Conservation (phyloP, 2,329 filamentous ascomycete species). For the Escovopsis weberi region DNA sequence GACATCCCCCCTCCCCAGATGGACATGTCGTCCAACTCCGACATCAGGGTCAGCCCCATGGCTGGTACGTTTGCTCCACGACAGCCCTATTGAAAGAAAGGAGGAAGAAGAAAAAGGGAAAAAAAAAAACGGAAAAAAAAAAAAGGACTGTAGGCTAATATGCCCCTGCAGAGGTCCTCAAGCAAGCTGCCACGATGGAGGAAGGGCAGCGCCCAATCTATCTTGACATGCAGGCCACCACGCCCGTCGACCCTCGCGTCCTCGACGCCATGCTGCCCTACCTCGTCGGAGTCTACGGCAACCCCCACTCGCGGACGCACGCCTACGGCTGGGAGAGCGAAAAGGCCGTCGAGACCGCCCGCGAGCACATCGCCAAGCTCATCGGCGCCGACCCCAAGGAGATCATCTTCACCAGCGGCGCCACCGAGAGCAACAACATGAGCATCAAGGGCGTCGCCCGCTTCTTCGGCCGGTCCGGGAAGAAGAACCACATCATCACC, state of each 20-base stretch:
- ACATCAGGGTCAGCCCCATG: constrained; percentile 56
- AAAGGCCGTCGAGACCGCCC: constrained; percentile 77
- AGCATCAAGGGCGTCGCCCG: constrained; percentile 95
- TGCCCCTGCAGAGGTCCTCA: constrained; percentile 50
- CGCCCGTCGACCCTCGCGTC: constrained; percentile 84
- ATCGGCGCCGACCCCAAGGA: constrained; percentile 95
- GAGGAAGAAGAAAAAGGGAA: background rate
- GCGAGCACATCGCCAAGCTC: constrained; percentile 67
- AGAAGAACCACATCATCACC: constrained; percentile 98
- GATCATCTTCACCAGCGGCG: constrained; percentile 96
- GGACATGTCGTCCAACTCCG: constrained; percentile 28
- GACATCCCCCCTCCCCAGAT: constrained; percentile 27
- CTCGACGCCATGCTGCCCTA: constrained; percentile 94
- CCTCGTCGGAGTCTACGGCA: constrained; percentile 86
- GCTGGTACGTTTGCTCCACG: constrained; percentile 30
- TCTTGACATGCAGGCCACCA: constrained; percentile 96
- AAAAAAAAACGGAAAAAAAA: background rate
- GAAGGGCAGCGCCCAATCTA: constrained; percentile 90
- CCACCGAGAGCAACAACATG: constrained; percentile 99
- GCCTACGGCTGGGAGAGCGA: constrained; percentile 99
- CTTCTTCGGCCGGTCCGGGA: constrained; percentile 83
- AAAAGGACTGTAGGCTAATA: constrained; percentile 4
- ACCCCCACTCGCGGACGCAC: constrained; percentile 93
- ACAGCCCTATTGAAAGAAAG: background rate
- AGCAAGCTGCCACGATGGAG: constrained; percentile 85